These are phyloP conservation scores for Phialophora tarda DNA, from an alignment of 2,329 filamentous ascomycete genomes.

Conservation along the genomic window DNA sequence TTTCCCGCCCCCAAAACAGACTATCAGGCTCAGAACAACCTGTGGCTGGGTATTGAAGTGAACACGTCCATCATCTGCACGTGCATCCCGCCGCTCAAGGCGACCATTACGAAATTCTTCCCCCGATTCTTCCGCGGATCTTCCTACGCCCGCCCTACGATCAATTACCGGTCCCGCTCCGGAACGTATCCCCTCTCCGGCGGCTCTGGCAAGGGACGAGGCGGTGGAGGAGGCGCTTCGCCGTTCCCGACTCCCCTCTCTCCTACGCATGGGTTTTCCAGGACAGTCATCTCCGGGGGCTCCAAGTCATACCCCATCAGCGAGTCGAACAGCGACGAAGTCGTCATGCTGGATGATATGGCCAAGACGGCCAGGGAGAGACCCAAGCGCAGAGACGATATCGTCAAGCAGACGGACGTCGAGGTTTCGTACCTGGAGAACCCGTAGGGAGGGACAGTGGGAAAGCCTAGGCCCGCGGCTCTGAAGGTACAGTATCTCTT, in stretches of 20 bases:
- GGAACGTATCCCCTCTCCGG: slow-evolving; percentile 1
- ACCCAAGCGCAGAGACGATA: slow-evolving; percentile 7
- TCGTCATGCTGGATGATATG: slow-evolving; percentile 21
- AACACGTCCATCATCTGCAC: slow-evolving; percentile 20
- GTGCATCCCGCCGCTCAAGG: slow-evolving; percentile 17
- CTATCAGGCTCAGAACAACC: slow-evolving; percentile 22
- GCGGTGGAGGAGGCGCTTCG: not conserved
- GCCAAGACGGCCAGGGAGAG: slow-evolving; percentile 5
- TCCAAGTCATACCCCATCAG: slow-evolving; percentile 14
- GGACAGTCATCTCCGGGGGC: slow-evolving; percentile 4
- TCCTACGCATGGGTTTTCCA: slow-evolving; percentile 3
- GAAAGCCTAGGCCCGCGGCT: not conserved
- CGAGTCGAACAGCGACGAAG: slow-evolving; percentile 17
- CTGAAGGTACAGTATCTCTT: not conserved
- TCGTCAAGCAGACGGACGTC: slow-evolving; percentile 15
- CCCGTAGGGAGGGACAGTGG: not conserved
- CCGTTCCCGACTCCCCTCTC: slow-evolving; percentile 2
- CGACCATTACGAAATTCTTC: slow-evolving; percentile 16
- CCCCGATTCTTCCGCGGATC: slow-evolving; percentile 14
- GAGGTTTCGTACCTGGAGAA: slow-evolving; percentile 8
- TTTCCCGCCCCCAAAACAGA: not conserved
- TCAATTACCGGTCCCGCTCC: slow-evolving; percentile 9
- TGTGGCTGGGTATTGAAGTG: slow-evolving; percentile 19
- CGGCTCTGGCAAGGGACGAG: slow-evolving; percentile 3
- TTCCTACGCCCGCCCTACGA: slow-evolving; percentile 9